phyloP scores from a whole-genome alignment of 2,329 filamentous ascomycete species.

The Mycogone perniciosa region DNA sequence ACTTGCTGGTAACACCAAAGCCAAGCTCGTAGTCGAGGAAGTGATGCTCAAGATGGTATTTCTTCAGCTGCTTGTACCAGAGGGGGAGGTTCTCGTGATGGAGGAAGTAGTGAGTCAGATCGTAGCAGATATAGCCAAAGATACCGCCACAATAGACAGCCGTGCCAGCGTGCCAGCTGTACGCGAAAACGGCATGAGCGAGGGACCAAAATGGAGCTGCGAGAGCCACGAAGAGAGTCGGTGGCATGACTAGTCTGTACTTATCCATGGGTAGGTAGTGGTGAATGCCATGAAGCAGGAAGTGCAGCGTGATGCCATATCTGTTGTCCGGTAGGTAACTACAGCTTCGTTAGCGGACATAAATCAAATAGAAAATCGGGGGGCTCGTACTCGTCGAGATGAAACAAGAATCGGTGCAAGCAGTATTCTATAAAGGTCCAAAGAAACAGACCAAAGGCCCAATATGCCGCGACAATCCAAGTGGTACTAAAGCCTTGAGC shows the following conservation, averaged over 20 bases:
- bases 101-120: conserved; percentile 96
- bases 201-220: conserved; percentile 90
- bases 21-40: conserved; percentile 97
- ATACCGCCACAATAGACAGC: conserved; percentile 83
- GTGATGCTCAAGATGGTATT: conserved; percentile 94
- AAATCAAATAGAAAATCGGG: background rate
- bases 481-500: conserved; percentile 50
- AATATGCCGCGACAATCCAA: conserved; percentile 52
- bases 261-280: conserved; percentile 99
- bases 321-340: conserved; percentile 89
- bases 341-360: conserved; percentile 24
- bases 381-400: conserved; percentile 73
- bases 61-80: conserved; percentile 91
- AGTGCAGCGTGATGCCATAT: conserved; percentile 79
- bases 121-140: conserved; percentile 94
- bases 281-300: conserved; percentile 92
- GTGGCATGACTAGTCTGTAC: conserved; percentile 95
- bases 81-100: conserved; percentile 88
- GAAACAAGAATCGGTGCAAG: conserved; percentile 86
- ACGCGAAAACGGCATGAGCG: conserved; percentile 74
- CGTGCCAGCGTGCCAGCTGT: conserved; percentile 75
- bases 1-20: conserved; percentile 91
- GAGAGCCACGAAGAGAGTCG: conserved; percentile 74
- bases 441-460: conserved; percentile 62
- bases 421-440: conserved; percentile 91